Evolutionary conservation across 805 yeast genomes (phyloP).

Genomic region (Kodamaea kakaduensis): DNA sequence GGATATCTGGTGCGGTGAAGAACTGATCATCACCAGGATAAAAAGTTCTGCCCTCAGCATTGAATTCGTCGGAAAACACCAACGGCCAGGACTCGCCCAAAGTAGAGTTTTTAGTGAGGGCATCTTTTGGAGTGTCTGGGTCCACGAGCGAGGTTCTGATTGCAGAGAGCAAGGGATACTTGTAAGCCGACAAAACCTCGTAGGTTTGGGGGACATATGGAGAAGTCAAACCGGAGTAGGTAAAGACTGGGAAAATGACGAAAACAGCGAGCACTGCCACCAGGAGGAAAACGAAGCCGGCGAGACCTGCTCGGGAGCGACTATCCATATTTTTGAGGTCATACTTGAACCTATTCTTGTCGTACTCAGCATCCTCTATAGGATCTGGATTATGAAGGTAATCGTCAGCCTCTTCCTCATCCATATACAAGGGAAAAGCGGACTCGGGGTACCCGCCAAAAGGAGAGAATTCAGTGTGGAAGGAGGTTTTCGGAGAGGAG

Average conservation of each 20-base stretch:
- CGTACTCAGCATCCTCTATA: slow-evolving; percentile 81
- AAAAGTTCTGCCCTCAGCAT: slow-evolving; percentile 38
- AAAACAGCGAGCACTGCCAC: slow-evolving; percentile 63
- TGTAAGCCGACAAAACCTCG: slow-evolving; percentile 42
- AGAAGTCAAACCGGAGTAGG: slow-evolving; percentile 65
- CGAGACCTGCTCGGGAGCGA: slow-evolving; percentile 54
- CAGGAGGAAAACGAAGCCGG: slow-evolving; percentile 55
- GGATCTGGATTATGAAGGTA: slow-evolving; percentile 95
- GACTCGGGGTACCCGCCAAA: slow-evolving; percentile 96
- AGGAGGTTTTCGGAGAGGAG: slow-evolving; percentile 30
- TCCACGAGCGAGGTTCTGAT: slow-evolving; percentile 21
- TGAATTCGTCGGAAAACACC: slow-evolving; percentile 39
- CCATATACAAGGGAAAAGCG: slow-evolving; percentile 82
- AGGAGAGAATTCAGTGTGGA: slow-evolving; percentile 37
- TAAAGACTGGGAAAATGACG: slow-evolving; percentile 73
- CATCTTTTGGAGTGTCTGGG: slow-evolving; percentile 21
- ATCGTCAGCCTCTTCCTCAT: slow-evolving; percentile 92
- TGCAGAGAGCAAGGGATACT: slow-evolving; percentile 18
- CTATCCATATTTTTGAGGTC: slow-evolving; percentile 65
- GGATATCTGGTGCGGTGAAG: slow-evolving; percentile 34
- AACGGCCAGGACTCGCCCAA: slow-evolving; percentile 30
- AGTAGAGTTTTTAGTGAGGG: slow-evolving; percentile 10
- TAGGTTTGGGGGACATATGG: slow-evolving; percentile 26
- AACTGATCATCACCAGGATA: slow-evolving; percentile 42
- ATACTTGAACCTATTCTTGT: slow-evolving; percentile 57